Conservation (phyloP, 2,329 filamentous ascomycete species). For the Fusarium sp. region DNA sequence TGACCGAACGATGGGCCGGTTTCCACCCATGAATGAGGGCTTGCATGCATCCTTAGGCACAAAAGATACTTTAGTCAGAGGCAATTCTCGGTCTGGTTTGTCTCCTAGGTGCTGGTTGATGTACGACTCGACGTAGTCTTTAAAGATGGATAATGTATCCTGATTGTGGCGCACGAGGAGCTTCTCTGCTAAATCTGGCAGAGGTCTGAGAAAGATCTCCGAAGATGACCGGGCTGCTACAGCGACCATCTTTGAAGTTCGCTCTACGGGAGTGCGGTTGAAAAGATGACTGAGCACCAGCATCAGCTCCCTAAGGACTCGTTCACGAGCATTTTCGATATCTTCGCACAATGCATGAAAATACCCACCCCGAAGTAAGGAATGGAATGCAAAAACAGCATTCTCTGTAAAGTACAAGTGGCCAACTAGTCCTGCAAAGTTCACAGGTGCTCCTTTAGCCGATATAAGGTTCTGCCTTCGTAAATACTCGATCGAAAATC, state of each 20-base stretch:
- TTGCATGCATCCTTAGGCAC: conserved; percentile 46
- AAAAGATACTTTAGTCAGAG: conserved; percentile 65
- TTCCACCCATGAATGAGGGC: background rate
- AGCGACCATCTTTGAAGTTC: conserved; percentile 58
- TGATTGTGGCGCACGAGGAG: conserved; percentile 72
- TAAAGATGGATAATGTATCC: conserved; percentile 73
- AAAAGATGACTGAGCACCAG: conserved; percentile 79
- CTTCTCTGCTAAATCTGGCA: conserved; percentile 67
- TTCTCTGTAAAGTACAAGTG: conserved; percentile 84
- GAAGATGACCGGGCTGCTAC: conserved; percentile 69
- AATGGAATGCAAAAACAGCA: conserved; percentile 80
- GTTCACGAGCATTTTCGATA: conserved; percentile 61
- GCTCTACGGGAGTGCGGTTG: conserved; percentile 64
- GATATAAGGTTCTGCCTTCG: conserved; percentile 75
- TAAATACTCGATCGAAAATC: conserved; percentile 85
- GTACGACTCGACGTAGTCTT: conserved; percentile 75
- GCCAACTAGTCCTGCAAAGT: conserved; percentile 76
- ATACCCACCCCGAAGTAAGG: conserved; percentile 76
- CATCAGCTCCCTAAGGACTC: conserved; percentile 69
- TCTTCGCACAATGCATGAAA: conserved; percentile 71
- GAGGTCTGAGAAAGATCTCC: conserved; percentile 70
- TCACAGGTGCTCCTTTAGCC: conserved; percentile 69
- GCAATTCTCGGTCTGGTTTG: conserved; percentile 64
- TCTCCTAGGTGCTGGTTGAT: conserved; percentile 70
- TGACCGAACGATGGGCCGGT: conserved; percentile 65